A percentile compares a stretch with the other conserved stretches of the same genome.
These are phyloP conservation scores for Choricystis sp. DNA, from an alignment of 139 green algal genomes.

Conservation along the genomic window DNA sequence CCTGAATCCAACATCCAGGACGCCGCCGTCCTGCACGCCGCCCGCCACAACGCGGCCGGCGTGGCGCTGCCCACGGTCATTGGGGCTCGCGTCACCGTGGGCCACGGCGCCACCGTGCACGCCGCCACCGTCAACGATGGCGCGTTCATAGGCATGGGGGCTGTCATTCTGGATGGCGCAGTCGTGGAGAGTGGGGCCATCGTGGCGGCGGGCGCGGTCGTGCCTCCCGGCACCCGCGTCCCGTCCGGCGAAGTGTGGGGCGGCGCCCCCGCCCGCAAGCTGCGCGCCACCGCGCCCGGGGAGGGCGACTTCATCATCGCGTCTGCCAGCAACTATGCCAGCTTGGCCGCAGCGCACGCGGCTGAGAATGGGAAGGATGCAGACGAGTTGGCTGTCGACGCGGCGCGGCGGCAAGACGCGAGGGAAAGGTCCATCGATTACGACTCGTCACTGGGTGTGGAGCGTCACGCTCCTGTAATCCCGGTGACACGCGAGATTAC, in stretches of 20 bases:
- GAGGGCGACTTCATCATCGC: slow-evolving; percentile 59
- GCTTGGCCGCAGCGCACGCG: slow-evolving; percentile 46
- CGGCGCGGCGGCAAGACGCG: slow-evolving; percentile 21
- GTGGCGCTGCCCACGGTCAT: slow-evolving; percentile 46
- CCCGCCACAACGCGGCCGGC: slow-evolving; percentile 39
- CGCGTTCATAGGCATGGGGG: slow-evolving; percentile 79
- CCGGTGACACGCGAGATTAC: too few species aligned
- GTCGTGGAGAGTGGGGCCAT: slow-evolving; percentile 57
- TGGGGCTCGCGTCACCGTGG: slow-evolving; percentile 49
- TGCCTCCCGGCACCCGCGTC: slow-evolving; percentile 50
- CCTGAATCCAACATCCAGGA: slow-evolving; percentile 80
- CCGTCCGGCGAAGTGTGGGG: slow-evolving; percentile 81
- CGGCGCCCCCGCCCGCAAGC: slow-evolving; percentile 66
- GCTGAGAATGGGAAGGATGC: slow-evolving; percentile 40
- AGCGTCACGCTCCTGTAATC: slow-evolving; percentile 14
- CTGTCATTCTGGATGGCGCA: slow-evolving; percentile 71
- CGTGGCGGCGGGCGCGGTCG: slow-evolving; percentile 64
- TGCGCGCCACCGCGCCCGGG: slow-evolving; percentile 55
- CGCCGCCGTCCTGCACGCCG: slow-evolving; percentile 74
- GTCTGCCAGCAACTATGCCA: slow-evolving; percentile 56
- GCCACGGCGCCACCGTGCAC: slow-evolving; percentile 64
- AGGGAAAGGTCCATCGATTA: slow-evolving; percentile 29
- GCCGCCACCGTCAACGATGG: slow-evolving; percentile 45
- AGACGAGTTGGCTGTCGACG: slow-evolving; percentile 32
- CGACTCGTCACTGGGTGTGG: slow-evolving; percentile 29